A percentile compares a stretch with the other conserved stretches of the same genome.
Conservation (phyloP, 108 stramenopile species). For the Nitzschia palea region DNA sequence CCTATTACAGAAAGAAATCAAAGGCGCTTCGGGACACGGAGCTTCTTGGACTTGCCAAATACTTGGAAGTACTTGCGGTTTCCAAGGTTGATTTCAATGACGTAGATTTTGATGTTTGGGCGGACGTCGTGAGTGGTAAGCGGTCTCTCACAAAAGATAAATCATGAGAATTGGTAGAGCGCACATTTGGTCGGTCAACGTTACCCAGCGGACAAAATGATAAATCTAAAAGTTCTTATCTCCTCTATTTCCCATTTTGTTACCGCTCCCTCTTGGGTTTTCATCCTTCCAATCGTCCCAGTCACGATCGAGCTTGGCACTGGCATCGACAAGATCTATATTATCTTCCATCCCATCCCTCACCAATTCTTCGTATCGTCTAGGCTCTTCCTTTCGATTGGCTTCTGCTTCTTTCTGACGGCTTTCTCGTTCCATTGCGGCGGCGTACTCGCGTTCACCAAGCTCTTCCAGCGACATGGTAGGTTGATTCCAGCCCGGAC, state of each 20-base stretch:
- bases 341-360: slow-evolving; percentile 93
- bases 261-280: slow-evolving; percentile 94
- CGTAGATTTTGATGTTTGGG: slow-evolving; percentile 69
- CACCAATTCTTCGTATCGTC: slow-evolving; percentile 87
- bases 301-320: slow-evolving; percentile 83
- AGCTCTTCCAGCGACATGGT: slow-evolving; percentile 95
- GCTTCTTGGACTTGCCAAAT: slow-evolving; percentile 53
- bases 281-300: slow-evolving; percentile 98
- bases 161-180: background rate
- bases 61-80: slow-evolving; percentile 61
- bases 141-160: slow-evolving; percentile 7
- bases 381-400: slow-evolving; percentile 39
- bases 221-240: slow-evolving; percentile 83
- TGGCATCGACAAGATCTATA: slow-evolving; percentile 77
- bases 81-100: slow-evolving; percentile 51
- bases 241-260: slow-evolving; percentile 88
- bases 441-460: slow-evolving; percentile 81
- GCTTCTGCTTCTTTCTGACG: slow-evolving; percentile 73
- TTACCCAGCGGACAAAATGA: background rate
- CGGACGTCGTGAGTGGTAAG: slow-evolving; percentile 60
- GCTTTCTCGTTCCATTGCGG: slow-evolving; percentile 77
- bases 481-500: slow-evolving; percentile 92
- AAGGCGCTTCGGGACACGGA: slow-evolving; percentile 45
- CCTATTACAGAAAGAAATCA: slow-evolving; percentile 73
- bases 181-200: too few relatives aligned